A percentile compares a stretch with the other conserved stretches of the same genome.
These are phyloP conservation scores for Protomyces macrosporus DNA, from an alignment of 1,139 yeast genomes.

Conservation along the genomic window DNA sequence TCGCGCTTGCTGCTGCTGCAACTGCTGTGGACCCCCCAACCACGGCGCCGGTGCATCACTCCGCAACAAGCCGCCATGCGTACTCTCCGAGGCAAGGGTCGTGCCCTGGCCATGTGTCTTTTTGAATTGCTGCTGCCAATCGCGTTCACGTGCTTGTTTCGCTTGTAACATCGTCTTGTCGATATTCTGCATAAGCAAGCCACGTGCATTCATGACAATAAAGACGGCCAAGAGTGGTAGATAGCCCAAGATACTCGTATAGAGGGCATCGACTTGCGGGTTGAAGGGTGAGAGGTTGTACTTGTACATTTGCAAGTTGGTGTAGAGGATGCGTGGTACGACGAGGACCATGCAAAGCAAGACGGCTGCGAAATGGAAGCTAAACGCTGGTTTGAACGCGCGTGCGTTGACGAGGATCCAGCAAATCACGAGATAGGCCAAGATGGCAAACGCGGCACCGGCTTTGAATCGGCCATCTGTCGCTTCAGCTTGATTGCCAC, in stretches of 20 bases:
- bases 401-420: constrained; percentile 8
- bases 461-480: constrained; percentile 25
- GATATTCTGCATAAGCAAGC: constrained; percentile 12
- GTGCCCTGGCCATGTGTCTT: constrained; percentile 15
- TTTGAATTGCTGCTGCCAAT: constrained; percentile 16
- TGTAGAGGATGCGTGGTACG: constrained; percentile 9
- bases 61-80: constrained; percentile 15
- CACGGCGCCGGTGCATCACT: constrained; percentile 14
- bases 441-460: constrained; percentile 12
- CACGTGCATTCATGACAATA: constrained; percentile 3
- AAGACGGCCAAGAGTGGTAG: constrained; percentile 13
- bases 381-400: constrained; percentile 7
- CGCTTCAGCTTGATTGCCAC: constrained; percentile 14
- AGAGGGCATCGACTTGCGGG: constrained; percentile 8
- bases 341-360: neutral
- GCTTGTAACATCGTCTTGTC: constrained; percentile 17
- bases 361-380: neutral
- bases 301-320: constrained; percentile 14
- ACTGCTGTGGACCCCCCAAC: constrained; percentile 4
- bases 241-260: constrained; percentile 11
- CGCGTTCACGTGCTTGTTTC: neutral
- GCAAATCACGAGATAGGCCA: constrained; percentile 12
- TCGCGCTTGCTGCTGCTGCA: neutral
- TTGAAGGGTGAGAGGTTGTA: constrained; percentile 16
- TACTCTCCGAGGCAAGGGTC: constrained; percentile 6